These are phyloP conservation scores for Arthroderma uncinatum DNA, from an alignment of 2,329 filamentous ascomycete genomes.

Conservation along the genomic window DNA sequence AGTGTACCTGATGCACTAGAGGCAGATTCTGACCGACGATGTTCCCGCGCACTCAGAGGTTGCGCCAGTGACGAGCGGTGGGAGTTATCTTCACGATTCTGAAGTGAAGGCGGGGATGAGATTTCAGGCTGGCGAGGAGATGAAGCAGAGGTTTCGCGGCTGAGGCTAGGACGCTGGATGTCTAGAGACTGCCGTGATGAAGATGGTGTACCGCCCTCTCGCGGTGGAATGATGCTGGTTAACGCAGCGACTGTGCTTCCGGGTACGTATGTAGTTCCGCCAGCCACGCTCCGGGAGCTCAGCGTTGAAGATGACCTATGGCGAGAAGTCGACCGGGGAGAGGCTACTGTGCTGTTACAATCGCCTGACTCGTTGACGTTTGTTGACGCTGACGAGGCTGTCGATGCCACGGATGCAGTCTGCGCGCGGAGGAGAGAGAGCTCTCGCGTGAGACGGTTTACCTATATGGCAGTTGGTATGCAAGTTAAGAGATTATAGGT, in stretches of 20 bases:
- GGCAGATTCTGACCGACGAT: constrained; percentile 20
- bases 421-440: constrained; percentile 68
- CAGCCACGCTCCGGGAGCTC: constrained; percentile 34
- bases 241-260: constrained; percentile 25
- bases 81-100: constrained; percentile 22
- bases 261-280: constrained; percentile 19
- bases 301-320: constrained; percentile 48
- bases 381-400: constrained; percentile 45
- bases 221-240: constrained; percentile 35
- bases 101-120: constrained; percentile 17
- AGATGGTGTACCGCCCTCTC: constrained; percentile 26
- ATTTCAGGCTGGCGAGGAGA: constrained; percentile 22
- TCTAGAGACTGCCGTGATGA: constrained; percentile 23
- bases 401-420: constrained; percentile 52
- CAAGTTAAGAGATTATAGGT: background rate
- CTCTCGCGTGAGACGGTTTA: constrained; percentile 86
- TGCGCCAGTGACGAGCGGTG: constrained; percentile 17
- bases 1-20: constrained; percentile 23
- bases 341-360: constrained; percentile 37
- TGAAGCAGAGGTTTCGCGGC: constrained; percentile 35
- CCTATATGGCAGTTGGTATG: constrained; percentile 39
- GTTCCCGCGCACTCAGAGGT: constrained; percentile 1
- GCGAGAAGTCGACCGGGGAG: constrained; percentile 39
- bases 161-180: constrained; percentile 24
- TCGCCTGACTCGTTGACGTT: constrained; percentile 40